Conservation (phyloP, 352 stramenopile genomes). For the Globisporangium mamillatum region DNA sequence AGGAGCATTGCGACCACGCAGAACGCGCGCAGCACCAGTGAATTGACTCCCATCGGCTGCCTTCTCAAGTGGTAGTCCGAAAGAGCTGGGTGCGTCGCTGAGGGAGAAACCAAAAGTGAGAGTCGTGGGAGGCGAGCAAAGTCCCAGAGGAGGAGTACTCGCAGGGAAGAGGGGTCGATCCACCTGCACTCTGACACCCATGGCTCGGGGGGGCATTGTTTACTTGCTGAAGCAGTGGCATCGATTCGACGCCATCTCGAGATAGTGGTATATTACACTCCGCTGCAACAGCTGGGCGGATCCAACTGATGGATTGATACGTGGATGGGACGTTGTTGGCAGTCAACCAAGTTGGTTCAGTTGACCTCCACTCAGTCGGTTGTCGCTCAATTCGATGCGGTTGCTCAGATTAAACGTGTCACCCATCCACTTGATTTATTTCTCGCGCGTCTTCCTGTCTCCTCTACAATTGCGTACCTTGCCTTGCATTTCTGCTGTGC, state of each 20-base stretch:
- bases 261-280: neutral
- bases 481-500: neutral
- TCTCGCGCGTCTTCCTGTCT: neutral
- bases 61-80: neutral
- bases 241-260: neutral
- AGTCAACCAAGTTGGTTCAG: neutral
- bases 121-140: neutral
- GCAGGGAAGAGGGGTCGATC: too few species aligned
- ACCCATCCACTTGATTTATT: conserved; percentile 9
- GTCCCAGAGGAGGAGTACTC: neutral
- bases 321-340: neutral
- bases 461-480: neutral
- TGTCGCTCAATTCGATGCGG: neutral
- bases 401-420: neutral
- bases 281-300: neutral
- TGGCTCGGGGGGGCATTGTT: neutral
- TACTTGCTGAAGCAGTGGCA: neutral
- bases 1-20: conserved; percentile 1
- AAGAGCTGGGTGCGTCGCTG: neutral
- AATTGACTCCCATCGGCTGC: neutral
- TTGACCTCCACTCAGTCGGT: neutral
- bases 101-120: conserved; percentile 10
- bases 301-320: conserved; percentile 11
- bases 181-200: neutral
- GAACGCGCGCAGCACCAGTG: neutral